Evolutionary conservation across 2,329 filamentous ascomycete genomes (phyloP).

Genomic region (Monascus ruber): DNA sequence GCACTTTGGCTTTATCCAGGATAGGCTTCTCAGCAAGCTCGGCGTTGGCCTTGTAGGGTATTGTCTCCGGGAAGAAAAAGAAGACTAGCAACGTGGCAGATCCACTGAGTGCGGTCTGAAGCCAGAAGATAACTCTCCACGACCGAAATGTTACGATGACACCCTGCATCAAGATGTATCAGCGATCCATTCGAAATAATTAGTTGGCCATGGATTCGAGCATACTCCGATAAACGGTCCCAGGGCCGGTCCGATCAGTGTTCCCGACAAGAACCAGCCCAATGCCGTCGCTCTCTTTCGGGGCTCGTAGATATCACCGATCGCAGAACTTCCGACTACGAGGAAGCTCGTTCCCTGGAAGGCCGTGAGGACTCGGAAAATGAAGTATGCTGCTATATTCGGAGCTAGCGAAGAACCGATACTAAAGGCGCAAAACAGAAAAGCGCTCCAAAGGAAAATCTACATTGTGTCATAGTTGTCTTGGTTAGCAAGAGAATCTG

Average conservation of each 20-base stretch:
- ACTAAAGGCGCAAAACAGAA: constrained; percentile 57
- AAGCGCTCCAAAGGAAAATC: constrained; percentile 49
- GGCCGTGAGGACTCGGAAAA: constrained; percentile 63
- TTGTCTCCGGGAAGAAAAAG: constrained; percentile 62
- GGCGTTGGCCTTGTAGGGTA: constrained; percentile 51
- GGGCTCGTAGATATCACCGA: constrained; percentile 56
- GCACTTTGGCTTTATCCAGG: constrained; percentile 39
- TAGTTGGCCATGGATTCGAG: background rate
- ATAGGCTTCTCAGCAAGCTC: constrained; percentile 48
- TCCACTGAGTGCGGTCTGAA: constrained; percentile 58
- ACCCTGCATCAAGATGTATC: constrained; percentile 46
- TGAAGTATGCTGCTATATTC: constrained; percentile 58
- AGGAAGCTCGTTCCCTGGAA: constrained; percentile 67
- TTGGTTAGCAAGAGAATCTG: background rate
- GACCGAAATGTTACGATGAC: constrained; percentile 63
- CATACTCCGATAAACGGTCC: constrained; percentile 37
- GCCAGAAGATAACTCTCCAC: constrained; percentile 69
- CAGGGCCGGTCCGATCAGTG: constrained; percentile 58
- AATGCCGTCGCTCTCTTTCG: constrained; percentile 61
- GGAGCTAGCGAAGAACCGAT: constrained; percentile 62
- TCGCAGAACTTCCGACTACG: constrained; percentile 57
- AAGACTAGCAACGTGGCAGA: constrained; percentile 48
- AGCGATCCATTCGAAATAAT: constrained; percentile 18
- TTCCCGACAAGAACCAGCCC: constrained; percentile 62
- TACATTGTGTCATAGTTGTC: constrained; percentile 13